phyloP scores from a whole-genome alignment of 129 eudicot genomes.

The Escallonia rubra region DNA sequence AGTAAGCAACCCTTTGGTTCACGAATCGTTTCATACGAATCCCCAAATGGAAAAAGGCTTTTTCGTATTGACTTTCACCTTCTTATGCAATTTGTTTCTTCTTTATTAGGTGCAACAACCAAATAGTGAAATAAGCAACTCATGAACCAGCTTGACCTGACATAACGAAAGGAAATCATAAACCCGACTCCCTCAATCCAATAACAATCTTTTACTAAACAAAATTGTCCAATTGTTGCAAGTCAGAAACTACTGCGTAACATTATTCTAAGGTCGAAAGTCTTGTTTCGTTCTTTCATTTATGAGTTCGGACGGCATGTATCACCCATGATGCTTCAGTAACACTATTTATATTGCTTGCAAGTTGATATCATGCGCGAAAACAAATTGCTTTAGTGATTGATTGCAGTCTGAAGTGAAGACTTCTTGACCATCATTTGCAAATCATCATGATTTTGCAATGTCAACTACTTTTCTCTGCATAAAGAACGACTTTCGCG shows the following conservation, averaged over 20 bases:
- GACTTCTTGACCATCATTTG: constrained; percentile 31
- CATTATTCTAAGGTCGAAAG: no score
- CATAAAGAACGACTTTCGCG: constrained; percentile 4
- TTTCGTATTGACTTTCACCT: no score
- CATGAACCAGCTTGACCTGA: no score
- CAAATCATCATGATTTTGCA: constrained; percentile 20
- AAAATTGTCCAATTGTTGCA: neutral
- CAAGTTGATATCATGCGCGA: no score
- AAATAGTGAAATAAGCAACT: no score
- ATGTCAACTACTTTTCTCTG: constrained; percentile 22
- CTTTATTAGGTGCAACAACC: no score
- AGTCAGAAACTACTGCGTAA: neutral
- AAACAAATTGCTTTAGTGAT: constrained; percentile 3
- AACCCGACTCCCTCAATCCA: neutral
- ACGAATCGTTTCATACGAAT: no score
- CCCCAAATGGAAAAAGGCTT: no score
- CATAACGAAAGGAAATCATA: no score
- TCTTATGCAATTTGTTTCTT: no score
- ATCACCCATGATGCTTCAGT: constrained; percentile 15
- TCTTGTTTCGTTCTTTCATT: no score
- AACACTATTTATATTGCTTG: neutral
- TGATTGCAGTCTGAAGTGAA: constrained; percentile 20
- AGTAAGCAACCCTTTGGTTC: no score
- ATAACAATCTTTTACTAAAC: neutral
- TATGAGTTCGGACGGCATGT: constrained; percentile 3